Percentiles rank a stretch among this genome's conserved stretches.
Evolutionary conservation across 1,139 yeast species (phyloP).

Genomic region (Arxiozyma telluris): DNA sequence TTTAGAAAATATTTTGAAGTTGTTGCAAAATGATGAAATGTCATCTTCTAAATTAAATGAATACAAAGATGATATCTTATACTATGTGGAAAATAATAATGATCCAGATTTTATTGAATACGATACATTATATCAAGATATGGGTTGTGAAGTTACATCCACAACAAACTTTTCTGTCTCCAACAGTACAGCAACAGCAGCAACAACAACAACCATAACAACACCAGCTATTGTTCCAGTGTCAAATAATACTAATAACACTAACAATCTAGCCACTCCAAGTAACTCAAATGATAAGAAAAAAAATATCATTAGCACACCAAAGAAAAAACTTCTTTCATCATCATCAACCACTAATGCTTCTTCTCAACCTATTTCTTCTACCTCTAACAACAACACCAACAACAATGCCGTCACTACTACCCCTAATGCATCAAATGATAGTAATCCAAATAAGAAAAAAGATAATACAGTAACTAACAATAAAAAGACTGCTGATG

Average conservation of each 20-base stretch:
- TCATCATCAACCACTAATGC: background rate
- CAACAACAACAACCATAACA: background rate
- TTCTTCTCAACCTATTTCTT: background rate
- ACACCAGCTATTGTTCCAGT: background rate
- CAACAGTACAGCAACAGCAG: background rate
- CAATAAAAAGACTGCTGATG: background rate
- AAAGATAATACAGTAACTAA: background rate
- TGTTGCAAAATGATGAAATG: constrained; percentile 73
- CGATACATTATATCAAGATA: constrained; percentile 83
- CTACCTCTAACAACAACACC: background rate
- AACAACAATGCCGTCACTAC: background rate
- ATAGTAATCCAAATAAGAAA: background rate
- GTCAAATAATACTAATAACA: background rate
- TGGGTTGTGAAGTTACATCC: constrained; percentile 43
- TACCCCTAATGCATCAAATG: background rate
- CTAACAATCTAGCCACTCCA: background rate
- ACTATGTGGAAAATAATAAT: constrained; percentile 90
- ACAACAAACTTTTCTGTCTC: background rate
- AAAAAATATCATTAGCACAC: background rate
- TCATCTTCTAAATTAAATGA: constrained; percentile 75
- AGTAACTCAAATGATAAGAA: background rate
- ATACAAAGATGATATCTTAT: constrained; percentile 82
- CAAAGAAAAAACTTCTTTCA: background rate
- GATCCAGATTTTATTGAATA: constrained; percentile 96
- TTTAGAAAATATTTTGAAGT: constrained; percentile 68